phyloP scores from a whole-genome alignment of 2,329 filamentous ascomycete species.

The Davidsoniella neocaledoniae region DNA sequence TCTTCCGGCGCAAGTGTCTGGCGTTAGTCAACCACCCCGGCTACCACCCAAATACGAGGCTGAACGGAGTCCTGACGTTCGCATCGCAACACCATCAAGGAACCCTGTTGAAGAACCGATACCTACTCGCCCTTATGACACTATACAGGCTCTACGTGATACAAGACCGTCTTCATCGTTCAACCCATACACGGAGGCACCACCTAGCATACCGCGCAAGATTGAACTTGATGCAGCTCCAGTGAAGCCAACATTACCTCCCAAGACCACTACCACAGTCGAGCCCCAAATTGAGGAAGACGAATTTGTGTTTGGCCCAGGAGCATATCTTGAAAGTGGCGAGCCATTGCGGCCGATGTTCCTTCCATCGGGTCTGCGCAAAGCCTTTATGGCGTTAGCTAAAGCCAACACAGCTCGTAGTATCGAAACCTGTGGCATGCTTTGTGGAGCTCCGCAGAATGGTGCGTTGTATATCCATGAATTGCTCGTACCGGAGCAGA shows the following conservation, averaged over 20 bases:
- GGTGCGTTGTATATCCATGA: constrained; percentile 86
- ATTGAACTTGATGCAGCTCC: constrained; percentile 4
- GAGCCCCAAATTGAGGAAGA: constrained; percentile 25
- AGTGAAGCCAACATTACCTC: constrained; percentile 5
- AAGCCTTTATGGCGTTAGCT: constrained; percentile 58
- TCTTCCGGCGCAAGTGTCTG: constrained; percentile 12
- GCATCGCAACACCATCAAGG: neutral
- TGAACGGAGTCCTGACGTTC: neutral
- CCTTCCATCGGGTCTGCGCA: constrained; percentile 58
- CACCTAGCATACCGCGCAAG: constrained; percentile 3
- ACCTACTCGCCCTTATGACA: neutral
- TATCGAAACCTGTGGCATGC: constrained; percentile 86
- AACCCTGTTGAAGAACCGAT: constrained; percentile 1
- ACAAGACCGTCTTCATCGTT: neutral
- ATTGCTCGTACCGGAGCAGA: constrained; percentile 81
- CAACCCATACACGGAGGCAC: neutral
- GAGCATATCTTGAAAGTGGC: constrained; percentile 80
- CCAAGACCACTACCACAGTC: constrained; percentile 4
- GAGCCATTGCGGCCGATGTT: constrained; percentile 76
- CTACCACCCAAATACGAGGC: constrained; percentile 20
- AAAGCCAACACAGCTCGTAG: constrained; percentile 61
- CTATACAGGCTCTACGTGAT: neutral
- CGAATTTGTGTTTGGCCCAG: constrained; percentile 62
- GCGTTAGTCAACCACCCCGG: constrained; percentile 18
- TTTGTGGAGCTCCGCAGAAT: constrained; percentile 78